phyloP scores from a whole-genome alignment of 257 asterid species.

The Salvia hispanica region DNA sequence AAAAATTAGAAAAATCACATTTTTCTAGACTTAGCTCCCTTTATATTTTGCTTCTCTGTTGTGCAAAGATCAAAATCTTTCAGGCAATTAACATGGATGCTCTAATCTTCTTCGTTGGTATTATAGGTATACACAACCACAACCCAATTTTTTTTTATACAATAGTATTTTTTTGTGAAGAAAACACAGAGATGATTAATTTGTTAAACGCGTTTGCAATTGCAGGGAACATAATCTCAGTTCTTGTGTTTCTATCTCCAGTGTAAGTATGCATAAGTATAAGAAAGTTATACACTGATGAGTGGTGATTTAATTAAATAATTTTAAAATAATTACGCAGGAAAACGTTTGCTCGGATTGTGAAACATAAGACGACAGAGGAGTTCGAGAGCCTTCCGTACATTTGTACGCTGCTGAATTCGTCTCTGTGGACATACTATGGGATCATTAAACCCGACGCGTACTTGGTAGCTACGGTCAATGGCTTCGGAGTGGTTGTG shows the following conservation, averaged over 20 bases:
- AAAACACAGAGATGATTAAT: too few species aligned
- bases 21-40: not conserved
- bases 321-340: constrained; percentile 33
- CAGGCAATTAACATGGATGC: constrained; percentile 14
- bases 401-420: constrained; percentile 53
- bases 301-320: too few species aligned
- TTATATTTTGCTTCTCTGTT: not conserved
- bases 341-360: constrained; percentile 55
- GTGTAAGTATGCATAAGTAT: constrained; percentile 39
- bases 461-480: constrained; percentile 65
- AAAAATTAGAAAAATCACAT: too few species aligned
- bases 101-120: constrained; percentile 19
- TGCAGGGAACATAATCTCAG: constrained; percentile 66
- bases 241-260: constrained; percentile 70
- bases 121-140: constrained; percentile 22
- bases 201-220: not conserved
- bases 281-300: too few species aligned
- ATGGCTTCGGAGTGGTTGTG: constrained; percentile 57
- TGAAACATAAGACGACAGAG: constrained; percentile 44
- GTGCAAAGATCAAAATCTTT: not conserved
- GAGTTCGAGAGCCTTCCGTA: constrained; percentile 68
- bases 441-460: constrained; percentile 58
- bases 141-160: too few species aligned
- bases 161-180: not conserved
- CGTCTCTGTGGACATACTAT: constrained; percentile 61